Percentiles rank a stretch among this genome's conserved stretches.
Evolutionary conservation across 306 rosid species (phyloP).

Genomic region (Boehmeria nivea): DNA sequence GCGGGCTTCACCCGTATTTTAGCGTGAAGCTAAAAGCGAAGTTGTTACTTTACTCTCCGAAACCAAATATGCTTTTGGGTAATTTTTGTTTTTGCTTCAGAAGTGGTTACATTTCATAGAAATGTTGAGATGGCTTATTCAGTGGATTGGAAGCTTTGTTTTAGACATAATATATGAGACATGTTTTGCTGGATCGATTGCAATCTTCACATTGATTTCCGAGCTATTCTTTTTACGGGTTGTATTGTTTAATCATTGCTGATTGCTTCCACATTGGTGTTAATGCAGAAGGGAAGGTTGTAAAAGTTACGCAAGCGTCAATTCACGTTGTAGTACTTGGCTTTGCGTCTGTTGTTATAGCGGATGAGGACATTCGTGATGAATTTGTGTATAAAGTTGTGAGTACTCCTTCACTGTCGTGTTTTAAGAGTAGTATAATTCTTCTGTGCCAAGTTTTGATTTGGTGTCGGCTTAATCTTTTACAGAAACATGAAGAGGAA

Average conservation of each 20-base stretch:
- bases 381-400: constrained; percentile 57
- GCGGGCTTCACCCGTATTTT: constrained; percentile 47
- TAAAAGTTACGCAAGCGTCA: constrained; percentile 58
- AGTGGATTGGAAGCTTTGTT: too few species aligned
- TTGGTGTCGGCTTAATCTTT: constrained; percentile 17
- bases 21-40: constrained; percentile 48
- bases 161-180: too few species aligned
- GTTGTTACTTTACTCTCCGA: constrained; percentile 66
- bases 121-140: too few species aligned
- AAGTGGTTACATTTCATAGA: too few species aligned
- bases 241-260: constrained; percentile 9
- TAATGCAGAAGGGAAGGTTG: constrained; percentile 75
- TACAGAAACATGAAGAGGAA: constrained; percentile 59
- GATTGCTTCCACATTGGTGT: constrained; percentile 12
- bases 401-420: constrained; percentile 21
- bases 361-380: constrained; percentile 49
- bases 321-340: constrained; percentile 76
- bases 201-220: background rate
- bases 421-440: constrained; percentile 6
- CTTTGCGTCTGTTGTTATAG: constrained; percentile 55
- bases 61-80: constrained; percentile 88
- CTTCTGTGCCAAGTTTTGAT: background rate
- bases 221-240: background rate
- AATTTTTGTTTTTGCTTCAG: too few species aligned
- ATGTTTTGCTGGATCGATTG: background rate